These are phyloP conservation scores for Suhomyces chickasaworum DNA, from an alignment of 1,139 yeast species.

Conservation along the genomic window DNA sequence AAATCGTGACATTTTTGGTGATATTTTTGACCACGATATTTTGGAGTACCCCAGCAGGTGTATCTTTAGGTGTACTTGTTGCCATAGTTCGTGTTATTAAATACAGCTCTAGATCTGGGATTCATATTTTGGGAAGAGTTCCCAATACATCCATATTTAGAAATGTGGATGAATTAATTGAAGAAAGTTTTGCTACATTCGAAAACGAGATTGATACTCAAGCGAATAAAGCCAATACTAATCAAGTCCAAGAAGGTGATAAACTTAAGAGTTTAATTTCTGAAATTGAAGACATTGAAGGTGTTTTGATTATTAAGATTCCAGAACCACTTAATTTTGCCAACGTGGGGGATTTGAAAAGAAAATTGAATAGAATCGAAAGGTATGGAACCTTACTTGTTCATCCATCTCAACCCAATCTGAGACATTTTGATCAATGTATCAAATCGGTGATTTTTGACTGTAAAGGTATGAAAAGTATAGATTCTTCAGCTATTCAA, in stretches of 20 bases:
- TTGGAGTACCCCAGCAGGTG: constrained; percentile 40
- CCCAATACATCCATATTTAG: constrained; percentile 36
- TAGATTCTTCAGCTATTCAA: constrained; percentile 39
- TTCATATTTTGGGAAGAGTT: constrained; percentile 36
- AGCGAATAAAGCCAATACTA: neutral
- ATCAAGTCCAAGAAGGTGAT: constrained; percentile 13
- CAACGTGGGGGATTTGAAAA: constrained; percentile 31
- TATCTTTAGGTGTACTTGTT: constrained; percentile 30
- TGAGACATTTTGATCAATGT: constrained; percentile 24
- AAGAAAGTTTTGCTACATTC: constrained; percentile 30
- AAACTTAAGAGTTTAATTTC: constrained; percentile 24
- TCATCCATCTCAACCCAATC: constrained; percentile 37
- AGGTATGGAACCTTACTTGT: constrained; percentile 31
- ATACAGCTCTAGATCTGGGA: constrained; percentile 33
- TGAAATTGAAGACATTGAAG: constrained; percentile 35
- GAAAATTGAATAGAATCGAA: constrained; percentile 29
- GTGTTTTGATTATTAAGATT: constrained; percentile 33
- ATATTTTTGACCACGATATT: constrained; percentile 30
- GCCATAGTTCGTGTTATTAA: constrained; percentile 33
- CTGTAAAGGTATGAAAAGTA: constrained; percentile 35
- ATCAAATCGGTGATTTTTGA: constrained; percentile 33
- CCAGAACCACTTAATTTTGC: constrained; percentile 37
- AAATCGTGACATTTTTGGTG: constrained; percentile 26
- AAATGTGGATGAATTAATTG: constrained; percentile 39
- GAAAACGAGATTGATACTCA: constrained; percentile 13